phyloP scores from a whole-genome alignment of 2,329 filamentous ascomycete species.

The Colletotrichum simmondsii region DNA sequence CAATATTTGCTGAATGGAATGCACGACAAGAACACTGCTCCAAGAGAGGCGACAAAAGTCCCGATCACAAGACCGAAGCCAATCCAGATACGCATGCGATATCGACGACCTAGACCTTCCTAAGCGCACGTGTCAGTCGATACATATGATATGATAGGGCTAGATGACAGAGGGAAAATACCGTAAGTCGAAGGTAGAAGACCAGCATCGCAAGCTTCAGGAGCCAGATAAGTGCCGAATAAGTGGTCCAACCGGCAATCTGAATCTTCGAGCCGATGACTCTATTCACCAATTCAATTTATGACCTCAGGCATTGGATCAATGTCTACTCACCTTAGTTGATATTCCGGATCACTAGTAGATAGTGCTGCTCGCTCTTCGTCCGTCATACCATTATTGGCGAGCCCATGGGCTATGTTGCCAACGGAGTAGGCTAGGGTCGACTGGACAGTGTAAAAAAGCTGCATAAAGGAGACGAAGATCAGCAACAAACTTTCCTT shows the following conservation, averaged over 20 bases:
- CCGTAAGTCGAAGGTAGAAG: conserved; percentile 66
- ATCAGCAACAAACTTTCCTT: not conserved
- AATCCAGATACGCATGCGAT: conserved; percentile 57
- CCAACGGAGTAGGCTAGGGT: conserved; percentile 62
- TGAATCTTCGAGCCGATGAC: conserved; percentile 67
- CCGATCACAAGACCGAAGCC: conserved; percentile 60
- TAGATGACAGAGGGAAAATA: not conserved
- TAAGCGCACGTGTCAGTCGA: conserved; percentile 32
- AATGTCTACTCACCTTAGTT: conserved; percentile 41
- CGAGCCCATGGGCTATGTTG: conserved; percentile 59
- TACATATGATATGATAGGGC: too few relatives aligned
- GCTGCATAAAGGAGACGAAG: conserved; percentile 43
- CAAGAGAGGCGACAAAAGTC: conserved; percentile 61
- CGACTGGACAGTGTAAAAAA: conserved; percentile 62
- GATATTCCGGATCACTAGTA: conserved; percentile 56
- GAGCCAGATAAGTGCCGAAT: conserved; percentile 63
- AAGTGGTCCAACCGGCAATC: conserved; percentile 65
- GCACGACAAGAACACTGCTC: conserved; percentile 63
- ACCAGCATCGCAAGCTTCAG: conserved; percentile 67
- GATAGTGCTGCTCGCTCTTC: conserved; percentile 57
- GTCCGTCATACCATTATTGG: conserved; percentile 68
- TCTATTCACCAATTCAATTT: conserved; percentile 40
- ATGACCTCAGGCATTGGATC: not conserved
- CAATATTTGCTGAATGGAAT: conserved; percentile 64
- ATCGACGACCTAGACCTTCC: conserved; percentile 49